Conservation (phyloP, 768 basidiomycete genomes). For the Termitomyces sp. region DNA sequence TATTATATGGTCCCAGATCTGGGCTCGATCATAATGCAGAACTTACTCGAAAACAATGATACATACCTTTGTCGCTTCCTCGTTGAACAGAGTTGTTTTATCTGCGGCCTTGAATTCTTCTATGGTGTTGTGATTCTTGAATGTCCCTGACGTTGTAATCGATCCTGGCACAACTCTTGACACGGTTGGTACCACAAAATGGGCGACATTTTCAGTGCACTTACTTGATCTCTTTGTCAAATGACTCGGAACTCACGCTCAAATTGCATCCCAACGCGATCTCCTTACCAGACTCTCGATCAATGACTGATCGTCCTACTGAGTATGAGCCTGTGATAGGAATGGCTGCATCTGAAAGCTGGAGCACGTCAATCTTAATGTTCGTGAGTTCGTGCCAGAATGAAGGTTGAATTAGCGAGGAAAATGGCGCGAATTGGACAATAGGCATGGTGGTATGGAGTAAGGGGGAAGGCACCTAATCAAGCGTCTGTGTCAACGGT, state of each 20-base stretch:
- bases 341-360: conserved; percentile 70
- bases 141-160: conserved; percentile 53
- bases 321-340: conserved; percentile 66
- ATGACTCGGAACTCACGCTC: conserved; percentile 61
- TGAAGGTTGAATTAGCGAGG: conserved; percentile 81
- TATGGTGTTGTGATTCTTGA: conserved; percentile 97
- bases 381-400: conserved; percentile 92
- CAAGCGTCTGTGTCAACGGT: too few relatives aligned
- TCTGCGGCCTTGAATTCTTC: conserved; percentile 91
- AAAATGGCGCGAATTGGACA: conserved; percentile 88
- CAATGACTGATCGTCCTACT: conserved; percentile 66
- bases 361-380: conserved; percentile 88
- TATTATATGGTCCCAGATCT: conserved; percentile 72
- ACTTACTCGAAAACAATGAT: background rate
- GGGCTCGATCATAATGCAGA: background rate
- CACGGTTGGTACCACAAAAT: background rate
- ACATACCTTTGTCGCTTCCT: conserved; percentile 58
- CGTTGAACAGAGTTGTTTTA: conserved; percentile 84
- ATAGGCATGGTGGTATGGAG: conserved; percentile 41
- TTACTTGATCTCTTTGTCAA: conserved; percentile 47
- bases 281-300: conserved; percentile 72
- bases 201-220: conserved; percentile 3
- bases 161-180: conserved; percentile 45
- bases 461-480: background rate
- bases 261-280: conserved; percentile 71